Evolutionary conservation across 495 filamentous ascomycete genomes (phyloP).

Genomic region (Podospora sp.): DNA sequence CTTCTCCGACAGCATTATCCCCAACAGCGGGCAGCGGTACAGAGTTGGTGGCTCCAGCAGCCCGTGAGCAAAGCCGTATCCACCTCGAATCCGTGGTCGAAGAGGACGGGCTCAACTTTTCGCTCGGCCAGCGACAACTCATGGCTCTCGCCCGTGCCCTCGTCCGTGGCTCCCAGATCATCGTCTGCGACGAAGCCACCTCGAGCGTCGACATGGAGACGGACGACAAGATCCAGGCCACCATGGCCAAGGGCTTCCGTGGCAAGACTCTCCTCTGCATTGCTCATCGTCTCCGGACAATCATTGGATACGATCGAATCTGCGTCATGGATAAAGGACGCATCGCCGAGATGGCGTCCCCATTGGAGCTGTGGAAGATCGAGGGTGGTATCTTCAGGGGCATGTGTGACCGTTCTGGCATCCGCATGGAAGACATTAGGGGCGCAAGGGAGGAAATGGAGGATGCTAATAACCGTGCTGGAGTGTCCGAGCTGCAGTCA

Average conservation of each 20-base stretch:
- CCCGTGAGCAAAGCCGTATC: conserved; percentile 57
- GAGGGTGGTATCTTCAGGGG: conserved; percentile 75
- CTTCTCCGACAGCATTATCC: conserved; percentile 14
- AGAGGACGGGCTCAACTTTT: conserved; percentile 94
- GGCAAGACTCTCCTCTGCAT: conserved; percentile 93
- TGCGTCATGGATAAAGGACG: conserved; percentile 89
- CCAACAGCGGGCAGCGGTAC: conserved; percentile 17
- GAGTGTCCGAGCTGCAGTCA: conserved; percentile 10
- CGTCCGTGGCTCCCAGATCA: conserved; percentile 83
- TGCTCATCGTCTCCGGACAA: conserved; percentile 89
- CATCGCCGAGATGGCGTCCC: conserved; percentile 85
- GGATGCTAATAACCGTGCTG: conserved; percentile 12
- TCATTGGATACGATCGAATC: conserved; percentile 93
- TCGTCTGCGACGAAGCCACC: conserved; percentile 95
- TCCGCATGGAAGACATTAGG: conserved; percentile 71
- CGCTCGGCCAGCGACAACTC: conserved; percentile 91
- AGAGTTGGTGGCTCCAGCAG: conserved; percentile 23
- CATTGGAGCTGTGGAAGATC: conserved; percentile 63
- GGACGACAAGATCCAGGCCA: conserved; percentile 90
- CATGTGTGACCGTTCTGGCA: conserved; percentile 93
- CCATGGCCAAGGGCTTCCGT: conserved; percentile 82
- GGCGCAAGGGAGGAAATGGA: conserved; percentile 32
- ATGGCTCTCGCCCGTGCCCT: conserved; percentile 93
- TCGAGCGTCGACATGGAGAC: conserved; percentile 94
- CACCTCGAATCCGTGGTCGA: conserved; percentile 85